Evolutionary conservation across 2,329 filamentous ascomycete genomes (phyloP).

Genomic region (Colletotrichum cuscutae): DNA sequence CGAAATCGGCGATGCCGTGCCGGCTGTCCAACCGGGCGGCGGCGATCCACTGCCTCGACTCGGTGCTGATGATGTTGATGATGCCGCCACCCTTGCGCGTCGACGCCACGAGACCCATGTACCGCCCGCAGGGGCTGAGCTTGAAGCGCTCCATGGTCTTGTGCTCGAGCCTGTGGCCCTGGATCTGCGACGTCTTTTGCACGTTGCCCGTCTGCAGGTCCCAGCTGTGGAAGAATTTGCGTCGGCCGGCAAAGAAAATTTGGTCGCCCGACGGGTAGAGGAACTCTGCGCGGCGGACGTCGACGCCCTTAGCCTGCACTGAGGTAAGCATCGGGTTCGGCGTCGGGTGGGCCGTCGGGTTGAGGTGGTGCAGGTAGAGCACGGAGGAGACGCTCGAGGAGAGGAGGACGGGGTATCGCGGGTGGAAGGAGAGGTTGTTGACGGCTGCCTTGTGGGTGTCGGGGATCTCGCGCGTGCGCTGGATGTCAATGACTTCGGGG

Average conservation of each 20-base stretch:
- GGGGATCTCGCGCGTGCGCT: slow-evolving; percentile 86
- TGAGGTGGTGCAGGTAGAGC: slow-evolving; percentile 89
- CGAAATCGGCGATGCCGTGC: slow-evolving; percentile 88
- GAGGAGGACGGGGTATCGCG: slow-evolving; percentile 85
- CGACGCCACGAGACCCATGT: slow-evolving; percentile 85
- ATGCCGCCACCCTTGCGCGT: slow-evolving; percentile 87
- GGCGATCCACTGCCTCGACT: slow-evolving; percentile 87
- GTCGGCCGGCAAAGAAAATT: slow-evolving; percentile 88
- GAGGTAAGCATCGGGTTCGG: slow-evolving; percentile 93
- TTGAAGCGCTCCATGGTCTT: slow-evolving; percentile 92
- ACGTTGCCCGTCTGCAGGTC: slow-evolving; percentile 84
- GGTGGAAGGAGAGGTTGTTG: slow-evolving; percentile 89
- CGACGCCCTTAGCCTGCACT: slow-evolving; percentile 84
- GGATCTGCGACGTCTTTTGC: slow-evolving; percentile 81
- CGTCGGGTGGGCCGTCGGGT: slow-evolving; percentile 76
- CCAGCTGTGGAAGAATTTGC: slow-evolving; percentile 95
- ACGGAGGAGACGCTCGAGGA: slow-evolving; percentile 89
- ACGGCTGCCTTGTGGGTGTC: slow-evolving; percentile 82
- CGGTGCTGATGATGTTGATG: slow-evolving; percentile 84
- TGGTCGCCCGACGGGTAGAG: slow-evolving; percentile 76
- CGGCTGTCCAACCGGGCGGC: slow-evolving; percentile 84
- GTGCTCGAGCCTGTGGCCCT: slow-evolving; percentile 83
- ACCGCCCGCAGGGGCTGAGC: slow-evolving; percentile 85
- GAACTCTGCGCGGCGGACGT: slow-evolving; percentile 87
- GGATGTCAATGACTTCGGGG: slow-evolving; percentile 90